Evolutionary conservation across 2,329 filamentous ascomycete genomes (phyloP).

Genomic region (Bimuria novae-zelandiae): DNA sequence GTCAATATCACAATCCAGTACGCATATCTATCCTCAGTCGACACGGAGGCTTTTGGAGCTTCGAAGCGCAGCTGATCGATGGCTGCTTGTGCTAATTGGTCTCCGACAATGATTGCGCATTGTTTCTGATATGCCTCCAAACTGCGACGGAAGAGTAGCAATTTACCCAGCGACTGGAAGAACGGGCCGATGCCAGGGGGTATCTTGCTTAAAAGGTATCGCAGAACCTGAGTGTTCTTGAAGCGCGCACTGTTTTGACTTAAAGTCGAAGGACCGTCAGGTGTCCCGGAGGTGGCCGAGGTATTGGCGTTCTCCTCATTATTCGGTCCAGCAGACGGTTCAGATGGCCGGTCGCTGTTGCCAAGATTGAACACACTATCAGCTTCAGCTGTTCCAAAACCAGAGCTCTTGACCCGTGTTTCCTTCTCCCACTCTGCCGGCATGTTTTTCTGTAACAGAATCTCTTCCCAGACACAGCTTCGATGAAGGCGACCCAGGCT

Average conservation of each 20-base stretch:
- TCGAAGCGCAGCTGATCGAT: constrained; percentile 66
- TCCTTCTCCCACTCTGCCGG: constrained; percentile 67
- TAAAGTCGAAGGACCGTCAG: constrained; percentile 11
- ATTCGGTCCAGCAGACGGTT: constrained; percentile 20
- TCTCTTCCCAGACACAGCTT: constrained; percentile 83
- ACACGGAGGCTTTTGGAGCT: constrained; percentile 53
- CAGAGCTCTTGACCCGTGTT: constrained; percentile 49
- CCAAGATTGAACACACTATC: constrained; percentile 46
- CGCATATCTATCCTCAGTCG: constrained; percentile 67
- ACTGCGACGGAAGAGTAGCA: constrained; percentile 74
- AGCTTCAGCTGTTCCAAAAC: constrained; percentile 46
- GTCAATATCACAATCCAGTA: constrained; percentile 84
- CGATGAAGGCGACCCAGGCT: constrained; percentile 78
- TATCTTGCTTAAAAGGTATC: constrained; percentile 76
- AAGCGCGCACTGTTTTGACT: constrained; percentile 52
- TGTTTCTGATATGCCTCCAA: constrained; percentile 68
- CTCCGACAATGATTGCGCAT: constrained; percentile 64
- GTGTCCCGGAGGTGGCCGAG: constrained; percentile 9
- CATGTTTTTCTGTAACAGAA: constrained; percentile 72
- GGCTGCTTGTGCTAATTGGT: constrained; percentile 73
- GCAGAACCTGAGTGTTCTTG: constrained; percentile 78
- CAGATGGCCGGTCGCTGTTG: constrained; percentile 24
- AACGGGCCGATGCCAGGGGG: constrained; percentile 82
- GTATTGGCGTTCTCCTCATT: constrained; percentile 18
- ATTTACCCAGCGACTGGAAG: constrained; percentile 83